These are phyloP conservation scores for Bryoglossum gracile DNA, from an alignment of 495 filamentous ascomycete genomes.

Conservation along the genomic window DNA sequence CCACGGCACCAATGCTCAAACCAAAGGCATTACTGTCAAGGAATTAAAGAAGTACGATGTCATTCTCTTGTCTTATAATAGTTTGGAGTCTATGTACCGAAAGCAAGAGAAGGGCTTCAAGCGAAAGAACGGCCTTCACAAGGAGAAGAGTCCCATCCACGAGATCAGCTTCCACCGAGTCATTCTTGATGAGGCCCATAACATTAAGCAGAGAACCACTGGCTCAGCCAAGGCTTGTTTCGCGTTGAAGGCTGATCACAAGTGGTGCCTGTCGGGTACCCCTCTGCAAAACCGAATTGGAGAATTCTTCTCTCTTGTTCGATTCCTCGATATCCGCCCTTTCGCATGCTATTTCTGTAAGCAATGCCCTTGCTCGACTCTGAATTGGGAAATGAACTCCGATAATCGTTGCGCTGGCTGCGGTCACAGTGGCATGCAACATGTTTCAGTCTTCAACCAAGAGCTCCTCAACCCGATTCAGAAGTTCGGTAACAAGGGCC, in stretches of 20 bases:
- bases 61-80: constrained; percentile 94
- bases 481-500: constrained; percentile 41
- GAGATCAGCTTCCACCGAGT: constrained; percentile 81
- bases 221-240: constrained; percentile 92
- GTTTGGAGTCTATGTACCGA: constrained; percentile 81
- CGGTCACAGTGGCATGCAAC: constrained; percentile 61
- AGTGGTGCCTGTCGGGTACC: constrained; percentile 93
- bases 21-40: constrained; percentile 63
- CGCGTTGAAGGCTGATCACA: constrained; percentile 75
- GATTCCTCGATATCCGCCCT: constrained; percentile 79
- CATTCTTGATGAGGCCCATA: constrained; percentile 94
- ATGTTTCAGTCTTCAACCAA: constrained; percentile 94
- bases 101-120: constrained; percentile 89
- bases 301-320: constrained; percentile 90
- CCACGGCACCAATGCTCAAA: constrained; percentile 77
- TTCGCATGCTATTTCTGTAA: constrained; percentile 94
- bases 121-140: constrained; percentile 64
- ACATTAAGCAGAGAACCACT: constrained; percentile 85
- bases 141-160: constrained; percentile 83
- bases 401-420: constrained; percentile 62
- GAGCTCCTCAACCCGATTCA: constrained; percentile 81
- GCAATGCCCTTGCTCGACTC: constrained; percentile 63
- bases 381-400: constrained; percentile 76
- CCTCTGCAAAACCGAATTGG: constrained; percentile 95
- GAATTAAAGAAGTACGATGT: constrained; percentile 80